Conservation (phyloP, 192 early-diverging fungal species). For the Coemansia sp. region DNA sequence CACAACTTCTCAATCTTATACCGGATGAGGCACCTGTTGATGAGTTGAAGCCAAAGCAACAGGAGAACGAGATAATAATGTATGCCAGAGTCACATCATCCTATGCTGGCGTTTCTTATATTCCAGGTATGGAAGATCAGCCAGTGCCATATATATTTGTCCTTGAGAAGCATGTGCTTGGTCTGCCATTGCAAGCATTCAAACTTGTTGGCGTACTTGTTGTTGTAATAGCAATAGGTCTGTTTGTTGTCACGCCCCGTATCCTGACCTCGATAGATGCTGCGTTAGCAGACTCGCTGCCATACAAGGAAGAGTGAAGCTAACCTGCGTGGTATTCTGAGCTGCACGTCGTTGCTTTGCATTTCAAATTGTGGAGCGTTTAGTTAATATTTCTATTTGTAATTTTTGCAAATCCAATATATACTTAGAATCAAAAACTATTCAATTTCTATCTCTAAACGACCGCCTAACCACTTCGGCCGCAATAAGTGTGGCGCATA, state of each 20-base stretch:
- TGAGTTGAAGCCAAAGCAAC: too few species aligned
- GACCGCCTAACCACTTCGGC: slow-evolving; percentile 5
- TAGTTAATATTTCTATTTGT: slow-evolving; percentile 1
- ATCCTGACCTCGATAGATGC: slow-evolving; percentile 15
- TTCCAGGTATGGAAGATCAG: slow-evolving; percentile 17
- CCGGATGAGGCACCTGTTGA: neutral
- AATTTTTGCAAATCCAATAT: slow-evolving; percentile 3
- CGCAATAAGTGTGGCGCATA: slow-evolving; percentile 21
- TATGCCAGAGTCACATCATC: slow-evolving; percentile 27
- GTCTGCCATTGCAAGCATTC: slow-evolving; percentile 35
- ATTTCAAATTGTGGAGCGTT: neutral
- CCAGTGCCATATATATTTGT: slow-evolving; percentile 26
- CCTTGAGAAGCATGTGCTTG: slow-evolving; percentile 39
- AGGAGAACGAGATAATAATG: slow-evolving; percentile 2
- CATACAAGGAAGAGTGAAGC: neutral
- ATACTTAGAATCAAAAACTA: neutral
- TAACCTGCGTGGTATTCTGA: neutral
- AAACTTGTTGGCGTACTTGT: slow-evolving; percentile 30
- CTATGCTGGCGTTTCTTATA: slow-evolving; percentile 29
- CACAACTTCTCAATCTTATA: neutral
- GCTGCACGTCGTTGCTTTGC: neutral
- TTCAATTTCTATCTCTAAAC: neutral
- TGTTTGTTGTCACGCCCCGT: slow-evolving; percentile 23
- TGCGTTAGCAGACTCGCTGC: slow-evolving; percentile 15
- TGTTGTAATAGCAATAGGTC: slow-evolving; percentile 10